These are phyloP conservation scores for Ramularia endophylla DNA, from an alignment of 2,329 filamentous ascomycete species.

Conservation along the genomic window DNA sequence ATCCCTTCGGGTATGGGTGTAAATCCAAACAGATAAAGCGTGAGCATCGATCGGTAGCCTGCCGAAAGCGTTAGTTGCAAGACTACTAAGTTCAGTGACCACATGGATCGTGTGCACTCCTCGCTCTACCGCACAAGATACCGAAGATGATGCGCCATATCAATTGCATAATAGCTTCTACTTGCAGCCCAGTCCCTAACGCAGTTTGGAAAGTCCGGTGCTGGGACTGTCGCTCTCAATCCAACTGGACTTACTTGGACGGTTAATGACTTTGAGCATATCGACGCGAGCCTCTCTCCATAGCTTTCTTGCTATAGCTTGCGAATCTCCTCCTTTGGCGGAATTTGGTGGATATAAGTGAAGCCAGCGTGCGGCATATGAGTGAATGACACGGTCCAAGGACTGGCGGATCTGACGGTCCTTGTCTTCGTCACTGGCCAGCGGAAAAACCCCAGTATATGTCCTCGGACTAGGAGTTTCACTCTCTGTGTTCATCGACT, in stretches of 20 bases:
- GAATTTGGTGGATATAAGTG: conserved; percentile 1
- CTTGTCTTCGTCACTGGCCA: not conserved
- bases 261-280: conserved; percentile 10
- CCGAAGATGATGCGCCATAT: no score
- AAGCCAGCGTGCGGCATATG: conserved; percentile 9
- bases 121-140: no score
- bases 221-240: no score
- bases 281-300: conserved; percentile 10
- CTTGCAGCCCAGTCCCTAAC: no score
- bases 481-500: conserved; percentile 5
- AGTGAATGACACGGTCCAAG: conserved; percentile 3
- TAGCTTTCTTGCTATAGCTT: conserved; percentile 1
- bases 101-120: no score
- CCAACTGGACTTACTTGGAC: no score
- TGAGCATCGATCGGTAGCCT: conserved; percentile 9
- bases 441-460: not conserved
- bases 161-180: no score
- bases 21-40: conserved; percentile 9
- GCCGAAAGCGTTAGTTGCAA: no score
- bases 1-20: conserved; percentile 9
- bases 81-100: no score
- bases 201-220: no score
- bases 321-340: not conserved
- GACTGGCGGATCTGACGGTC: conserved; percentile 5
- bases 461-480: conserved; percentile 1